Conservation (phyloP, 2,329 filamentous ascomycete genomes). For the Trichoderma sp. region DNA sequence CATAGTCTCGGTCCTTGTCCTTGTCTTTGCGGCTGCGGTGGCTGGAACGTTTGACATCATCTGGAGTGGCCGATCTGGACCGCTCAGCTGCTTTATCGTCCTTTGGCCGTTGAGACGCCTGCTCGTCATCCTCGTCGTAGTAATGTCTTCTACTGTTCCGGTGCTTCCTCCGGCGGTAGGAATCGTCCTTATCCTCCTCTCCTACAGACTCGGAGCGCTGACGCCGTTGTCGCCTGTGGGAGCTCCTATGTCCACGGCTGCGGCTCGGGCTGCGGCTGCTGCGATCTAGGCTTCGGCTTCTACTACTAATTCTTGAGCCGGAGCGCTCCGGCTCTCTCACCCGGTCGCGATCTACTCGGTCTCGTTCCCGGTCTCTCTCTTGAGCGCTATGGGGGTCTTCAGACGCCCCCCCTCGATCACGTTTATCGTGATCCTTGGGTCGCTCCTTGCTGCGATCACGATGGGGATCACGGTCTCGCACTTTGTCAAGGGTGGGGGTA, state of each 20-base stretch:
- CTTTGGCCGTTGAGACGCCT: conserved; percentile 38
- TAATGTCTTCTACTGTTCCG: conserved; percentile 42
- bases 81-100: conserved; percentile 49
- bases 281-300: conserved; percentile 29
- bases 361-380: conserved; percentile 16
- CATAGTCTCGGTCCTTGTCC: conserved; percentile 41
- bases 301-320: conserved; percentile 35
- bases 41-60: conserved; percentile 53
- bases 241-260: conserved; percentile 46
- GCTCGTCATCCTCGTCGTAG: conserved; percentile 45
- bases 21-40: conserved; percentile 61
- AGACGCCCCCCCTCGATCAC: conserved; percentile 24
- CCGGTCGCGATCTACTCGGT: conserved; percentile 14
- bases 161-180: conserved; percentile 50
- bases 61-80: conserved; percentile 63
- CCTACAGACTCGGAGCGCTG: conserved; percentile 53
- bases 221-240: conserved; percentile 46
- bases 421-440: conserved; percentile 26
- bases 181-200: conserved; percentile 46
- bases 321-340: conserved; percentile 29
- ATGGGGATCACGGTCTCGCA: conserved; percentile 33
- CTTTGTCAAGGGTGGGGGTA: conserved; percentile 41
- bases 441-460: conserved; percentile 38
- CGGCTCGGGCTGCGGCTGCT: conserved; percentile 41
- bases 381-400: conserved; percentile 23